Base-by-base conservation (phyloP, 345 rosid species). In the Microcos paniculata region DNA sequence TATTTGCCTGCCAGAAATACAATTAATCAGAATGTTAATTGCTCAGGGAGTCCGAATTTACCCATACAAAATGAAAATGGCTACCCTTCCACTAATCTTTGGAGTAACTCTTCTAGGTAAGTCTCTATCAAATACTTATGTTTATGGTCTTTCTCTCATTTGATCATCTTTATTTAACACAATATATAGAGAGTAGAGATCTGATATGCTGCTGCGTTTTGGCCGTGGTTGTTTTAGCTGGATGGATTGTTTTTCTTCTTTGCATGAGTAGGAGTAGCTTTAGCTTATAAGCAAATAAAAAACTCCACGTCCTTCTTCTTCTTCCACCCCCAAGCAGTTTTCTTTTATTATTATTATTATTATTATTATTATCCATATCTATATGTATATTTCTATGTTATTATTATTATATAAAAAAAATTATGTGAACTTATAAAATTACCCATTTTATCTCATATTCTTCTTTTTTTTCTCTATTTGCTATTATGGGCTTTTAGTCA, bases 81-180 rank as follows among this genome's bases (percentile, higher is more conserved):
- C 65, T 42, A 10, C 43, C 12, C 66, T 66, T 62, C 79, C 4
- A 18, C 78, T 18, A 62, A 59, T 63, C 79, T 82, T 75, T 80
- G 84, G 86, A 75, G 64, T 49, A 80, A 70, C 71, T 80, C 82
- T 59, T 82, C 88, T 58, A 84, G 82, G 90, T 87, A 83, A 64
- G 40, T 62, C 74, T 58, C 38, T 51, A 35, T 33, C n/a, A n/a
- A n/a, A n/a, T n/a, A n/a, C n/a, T 49, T n/a, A 19, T 31, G 1
- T 1, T 16, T 0, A 16, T 31, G 6, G 28, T 6, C 11, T 49
- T 49, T 18, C 4, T 49, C 33, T 8, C 48, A 48, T 1, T 28
- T 68, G 15, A 11, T 19, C 9, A 8, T 19, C 0, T 68, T 10
- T 33, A 16, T 0, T 13, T 14, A 26, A 16, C 31, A 2, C 56